Evolutionary conservation across 1,284 basidiomycete genomes (phyloP).

Genomic region (Cutaneotrichosporon spelunceum): DNA sequence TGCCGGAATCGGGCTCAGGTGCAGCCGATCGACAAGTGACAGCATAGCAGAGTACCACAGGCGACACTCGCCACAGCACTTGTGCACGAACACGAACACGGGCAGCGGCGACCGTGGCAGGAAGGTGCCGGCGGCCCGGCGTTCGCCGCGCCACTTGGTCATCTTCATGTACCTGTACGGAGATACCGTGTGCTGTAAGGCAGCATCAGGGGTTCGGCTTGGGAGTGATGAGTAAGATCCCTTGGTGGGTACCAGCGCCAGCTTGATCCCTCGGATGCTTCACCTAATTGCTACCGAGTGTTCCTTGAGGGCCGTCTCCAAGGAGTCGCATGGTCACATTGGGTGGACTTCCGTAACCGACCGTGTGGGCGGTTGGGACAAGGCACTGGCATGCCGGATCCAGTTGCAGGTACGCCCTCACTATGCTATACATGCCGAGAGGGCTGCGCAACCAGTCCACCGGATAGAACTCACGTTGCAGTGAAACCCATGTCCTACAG

Average conservation of each 20-base stretch:
- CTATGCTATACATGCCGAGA: background rate
- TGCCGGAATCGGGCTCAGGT: too few relatives aligned
- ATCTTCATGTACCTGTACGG: too few relatives aligned
- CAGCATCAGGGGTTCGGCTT: too few relatives aligned
- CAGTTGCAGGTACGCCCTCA: background rate
- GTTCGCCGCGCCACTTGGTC: too few relatives aligned
- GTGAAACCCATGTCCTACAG: background rate
- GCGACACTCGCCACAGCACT: too few relatives aligned
- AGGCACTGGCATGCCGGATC: background rate
- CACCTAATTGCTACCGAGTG: background rate
- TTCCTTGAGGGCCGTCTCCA: background rate
- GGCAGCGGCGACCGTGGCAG: too few relatives aligned
- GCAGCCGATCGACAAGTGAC: too few relatives aligned
- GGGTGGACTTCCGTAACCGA: background rate
- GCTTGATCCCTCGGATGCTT: background rate
- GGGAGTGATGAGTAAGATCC: background rate
- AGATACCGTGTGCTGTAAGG: too few relatives aligned
- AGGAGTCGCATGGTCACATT: background rate
- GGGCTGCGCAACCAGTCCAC: background rate
- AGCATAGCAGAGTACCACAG: too few relatives aligned
- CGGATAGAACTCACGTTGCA: background rate
- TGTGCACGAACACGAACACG: too few relatives aligned
- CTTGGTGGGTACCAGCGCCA: background rate
- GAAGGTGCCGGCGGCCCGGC: too few relatives aligned
- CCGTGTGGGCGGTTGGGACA: background rate